Evolutionary conservation across 345 rosid genomes (phyloP).

Genomic region (Diplotaxis tenuifolia): DNA sequence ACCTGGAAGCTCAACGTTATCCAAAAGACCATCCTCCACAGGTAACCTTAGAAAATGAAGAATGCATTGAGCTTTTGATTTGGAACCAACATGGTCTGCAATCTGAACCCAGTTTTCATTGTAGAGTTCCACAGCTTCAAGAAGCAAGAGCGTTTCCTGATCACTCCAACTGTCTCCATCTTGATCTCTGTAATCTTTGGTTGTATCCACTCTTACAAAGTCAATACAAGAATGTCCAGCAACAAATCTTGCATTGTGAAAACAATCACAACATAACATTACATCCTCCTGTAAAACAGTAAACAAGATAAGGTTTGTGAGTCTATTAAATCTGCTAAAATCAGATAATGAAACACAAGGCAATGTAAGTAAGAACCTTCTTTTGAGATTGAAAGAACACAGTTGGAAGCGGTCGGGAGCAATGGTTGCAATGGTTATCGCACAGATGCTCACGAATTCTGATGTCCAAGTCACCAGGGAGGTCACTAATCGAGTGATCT

Average conservation of each 20-base stretch:
- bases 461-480: slow-evolving; percentile 81
- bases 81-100: slow-evolving; percentile 90
- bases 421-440: slow-evolving; percentile 71
- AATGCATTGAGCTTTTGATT: slow-evolving; percentile 95
- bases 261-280: slow-evolving; percentile 72
- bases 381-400: slow-evolving; percentile 81
- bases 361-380: slow-evolving; percentile 51
- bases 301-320: not conserved
- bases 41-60: slow-evolving; percentile 91
- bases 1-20: slow-evolving; percentile 76
- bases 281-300: slow-evolving; percentile 63
- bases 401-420: slow-evolving; percentile 68
- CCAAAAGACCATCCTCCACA: slow-evolving; percentile 80
- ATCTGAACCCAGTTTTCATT: slow-evolving; percentile 86
- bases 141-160: slow-evolving; percentile 86
- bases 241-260: slow-evolving; percentile 83
- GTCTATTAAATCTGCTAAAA: not conserved
- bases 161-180: slow-evolving; percentile 92
- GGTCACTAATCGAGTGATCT: slow-evolving; percentile 55
- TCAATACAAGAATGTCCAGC: slow-evolving; percentile 87
- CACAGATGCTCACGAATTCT: slow-evolving; percentile 83
- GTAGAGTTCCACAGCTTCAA: slow-evolving; percentile 88
- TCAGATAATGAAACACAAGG: slow-evolving; percentile 15
- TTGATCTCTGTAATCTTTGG: slow-evolving; percentile 59
- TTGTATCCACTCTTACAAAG: slow-evolving; percentile 68